Evolutionary conservation across 352 stramenopile genomes (phyloP), one percentile per base, ranked within the genome.

Genomic region (Pythium monospermum): DNA sequence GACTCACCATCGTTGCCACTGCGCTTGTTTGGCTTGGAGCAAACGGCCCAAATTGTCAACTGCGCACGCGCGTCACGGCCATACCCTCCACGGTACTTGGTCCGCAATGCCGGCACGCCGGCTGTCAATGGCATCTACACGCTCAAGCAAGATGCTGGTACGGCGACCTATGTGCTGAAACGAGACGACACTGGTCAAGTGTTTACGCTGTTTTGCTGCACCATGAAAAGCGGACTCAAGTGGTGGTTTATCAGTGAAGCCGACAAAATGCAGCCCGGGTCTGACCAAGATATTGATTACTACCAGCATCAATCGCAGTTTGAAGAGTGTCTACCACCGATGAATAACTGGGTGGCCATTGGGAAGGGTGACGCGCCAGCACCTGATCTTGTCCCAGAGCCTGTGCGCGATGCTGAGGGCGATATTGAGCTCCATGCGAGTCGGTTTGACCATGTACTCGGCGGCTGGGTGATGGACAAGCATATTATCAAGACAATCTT

Each of bases 221-320:
- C 89, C 15, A 99, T 99, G 96, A 95, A 97, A 57, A 98, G 90
- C 48, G 94, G 97, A 5, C 85, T 97, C 32, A 98, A 98, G 72
- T 99, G 95, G 96, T 99, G 96, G 96, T 99, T 99, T 64, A 95
- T 99, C 38, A 98, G 91, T 22, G 94, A 98, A 60, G 95, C 96
- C 1, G 96, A 99, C 63, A 87, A 95, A 55, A 89, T 97, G 63
- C 89, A 98, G 54, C 95, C 96, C 28, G 96, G 96, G 23, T 98
- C 96, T 6, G 96, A 99, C 63, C 95, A 98, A 59, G 96, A 99
- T 69, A 95, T 98, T 57, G 96, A 99, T 66, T 99, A 99, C 67
- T 99, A 99, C 66, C 95, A 99, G 64, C 94, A 99, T 57, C 96
- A 98, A 64, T 98, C 91, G 3, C 75, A 87, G 51, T 79, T 95